Evolutionary conservation across 257 asterid species (phyloP).

Genomic region (Handroanthus guayacan): DNA sequence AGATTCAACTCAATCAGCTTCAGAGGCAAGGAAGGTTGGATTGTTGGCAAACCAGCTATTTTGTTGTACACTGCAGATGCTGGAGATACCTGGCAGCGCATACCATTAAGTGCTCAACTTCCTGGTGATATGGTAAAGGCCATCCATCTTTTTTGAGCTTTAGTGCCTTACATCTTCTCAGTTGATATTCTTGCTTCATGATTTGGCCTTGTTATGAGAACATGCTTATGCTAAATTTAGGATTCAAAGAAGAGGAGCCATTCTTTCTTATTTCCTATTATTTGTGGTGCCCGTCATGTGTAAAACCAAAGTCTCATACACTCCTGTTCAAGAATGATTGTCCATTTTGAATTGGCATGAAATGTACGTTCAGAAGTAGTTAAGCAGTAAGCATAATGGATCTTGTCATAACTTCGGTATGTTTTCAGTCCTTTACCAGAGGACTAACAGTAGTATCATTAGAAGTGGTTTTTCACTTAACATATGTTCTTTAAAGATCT

Average conservation of each 20-base stretch:
- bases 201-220: neutral
- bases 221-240: neutral
- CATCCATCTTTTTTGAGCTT: slow-evolving; percentile 14
- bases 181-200: neutral
- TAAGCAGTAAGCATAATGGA: no score
- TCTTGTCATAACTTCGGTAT: neutral
- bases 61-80: slow-evolving; percentile 85
- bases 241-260: neutral
- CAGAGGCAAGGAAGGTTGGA: slow-evolving; percentile 97
- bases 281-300: no score
- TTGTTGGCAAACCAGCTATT: slow-evolving; percentile 93
- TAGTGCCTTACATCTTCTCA: neutral
- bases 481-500: neutral
- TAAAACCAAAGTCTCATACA: neutral
- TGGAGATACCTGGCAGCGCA: slow-evolving; percentile 84
- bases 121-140: slow-evolving; percentile 88
- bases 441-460: neutral
- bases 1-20: slow-evolving; percentile 92
- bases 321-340: neutral
- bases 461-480: neutral
- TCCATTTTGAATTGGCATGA: neutral
- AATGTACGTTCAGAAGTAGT: neutral
- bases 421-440: neutral
- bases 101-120: slow-evolving; percentile 90
- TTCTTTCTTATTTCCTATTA: no score